Evolutionary conservation across 2,329 filamentous ascomycete species (phyloP).

Genomic region (Ophiostoma populinum): DNA sequence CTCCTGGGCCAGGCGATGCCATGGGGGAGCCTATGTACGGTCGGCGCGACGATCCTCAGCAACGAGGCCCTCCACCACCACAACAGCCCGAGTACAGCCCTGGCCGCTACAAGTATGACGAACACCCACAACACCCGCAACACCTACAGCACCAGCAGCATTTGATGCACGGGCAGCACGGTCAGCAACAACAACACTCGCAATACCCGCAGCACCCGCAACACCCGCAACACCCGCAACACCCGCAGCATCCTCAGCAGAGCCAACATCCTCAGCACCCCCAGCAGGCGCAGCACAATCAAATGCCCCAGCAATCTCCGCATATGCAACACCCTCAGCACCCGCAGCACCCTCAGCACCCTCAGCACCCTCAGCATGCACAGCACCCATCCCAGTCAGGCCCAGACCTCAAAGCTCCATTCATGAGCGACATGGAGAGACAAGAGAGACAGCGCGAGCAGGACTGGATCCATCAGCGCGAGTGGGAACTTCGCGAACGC

Average conservation of each 20-base stretch:
- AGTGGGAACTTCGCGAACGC: slow-evolving; percentile 15
- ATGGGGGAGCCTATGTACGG: slow-evolving; percentile 21
- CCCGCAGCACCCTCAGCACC: neutral
- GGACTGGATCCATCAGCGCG: slow-evolving; percentile 14
- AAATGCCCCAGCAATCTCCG: neutral
- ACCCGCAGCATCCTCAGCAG: neutral
- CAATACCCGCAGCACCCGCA: neutral
- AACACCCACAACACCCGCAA: slow-evolving; percentile 13
- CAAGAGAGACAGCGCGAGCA: slow-evolving; percentile 9
- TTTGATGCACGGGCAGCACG: neutral
- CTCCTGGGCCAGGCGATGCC: slow-evolving; percentile 14
- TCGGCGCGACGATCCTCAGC: slow-evolving; percentile 27
- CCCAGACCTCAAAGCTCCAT: slow-evolving; percentile 11
- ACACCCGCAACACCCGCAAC: neutral
- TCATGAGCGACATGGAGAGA: slow-evolving; percentile 7
- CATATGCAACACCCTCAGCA: slow-evolving; percentile 1
- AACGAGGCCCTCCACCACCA: slow-evolving; percentile 16
- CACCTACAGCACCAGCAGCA: slow-evolving; percentile 10
- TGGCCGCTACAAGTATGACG: slow-evolving; percentile 36
- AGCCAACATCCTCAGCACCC: neutral
- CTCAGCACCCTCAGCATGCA: slow-evolving; percentile 2
- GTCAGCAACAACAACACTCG: too few species aligned
- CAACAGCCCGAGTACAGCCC: slow-evolving; percentile 30
- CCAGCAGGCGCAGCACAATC: neutral
- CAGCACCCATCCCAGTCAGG: slow-evolving; percentile 21